A percentile compares a stretch with the other conserved stretches of the same genome.
These are phyloP conservation scores for Blepharisma undulans DNA, from an alignment of 169 alveolate genomes.

Conservation along the genomic window DNA sequence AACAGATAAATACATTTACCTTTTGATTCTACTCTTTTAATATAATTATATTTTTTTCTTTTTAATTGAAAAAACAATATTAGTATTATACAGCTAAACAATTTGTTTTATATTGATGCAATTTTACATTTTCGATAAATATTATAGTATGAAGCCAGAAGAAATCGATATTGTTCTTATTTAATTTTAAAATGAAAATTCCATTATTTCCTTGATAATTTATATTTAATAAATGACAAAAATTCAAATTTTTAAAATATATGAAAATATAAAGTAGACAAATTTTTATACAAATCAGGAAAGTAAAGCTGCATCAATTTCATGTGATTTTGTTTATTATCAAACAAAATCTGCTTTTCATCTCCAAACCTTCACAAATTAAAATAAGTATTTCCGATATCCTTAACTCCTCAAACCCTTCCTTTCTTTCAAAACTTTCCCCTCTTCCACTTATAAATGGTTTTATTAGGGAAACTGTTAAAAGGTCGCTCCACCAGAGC, in stretches of 20 bases:
- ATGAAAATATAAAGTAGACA: neutral
- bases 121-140: too few species aligned
- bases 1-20: neutral
- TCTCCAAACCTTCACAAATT: neutral
- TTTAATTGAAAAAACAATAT: neutral
- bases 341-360: neutral
- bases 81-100: too few species aligned
- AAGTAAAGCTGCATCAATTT: too few species aligned
- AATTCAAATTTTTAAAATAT: neutral
- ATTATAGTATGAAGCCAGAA: neutral
- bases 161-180: neutral
- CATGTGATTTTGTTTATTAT: too few species aligned
- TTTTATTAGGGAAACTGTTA: conserved; percentile 61
- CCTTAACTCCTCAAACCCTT: neutral
- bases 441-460: conserved; percentile 44
- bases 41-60: neutral
- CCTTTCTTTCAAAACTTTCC: neutral
- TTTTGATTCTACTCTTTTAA: too few species aligned
- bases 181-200: neutral
- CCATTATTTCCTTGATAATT: neutral
- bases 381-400: too few species aligned
- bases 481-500: conserved; percentile 64
- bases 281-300: neutral
- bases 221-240: too few species aligned
- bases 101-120: neutral